phyloP scores from a whole-genome alignment of 345 rosid genomes.

The Euphorbia tirucalli region DNA sequence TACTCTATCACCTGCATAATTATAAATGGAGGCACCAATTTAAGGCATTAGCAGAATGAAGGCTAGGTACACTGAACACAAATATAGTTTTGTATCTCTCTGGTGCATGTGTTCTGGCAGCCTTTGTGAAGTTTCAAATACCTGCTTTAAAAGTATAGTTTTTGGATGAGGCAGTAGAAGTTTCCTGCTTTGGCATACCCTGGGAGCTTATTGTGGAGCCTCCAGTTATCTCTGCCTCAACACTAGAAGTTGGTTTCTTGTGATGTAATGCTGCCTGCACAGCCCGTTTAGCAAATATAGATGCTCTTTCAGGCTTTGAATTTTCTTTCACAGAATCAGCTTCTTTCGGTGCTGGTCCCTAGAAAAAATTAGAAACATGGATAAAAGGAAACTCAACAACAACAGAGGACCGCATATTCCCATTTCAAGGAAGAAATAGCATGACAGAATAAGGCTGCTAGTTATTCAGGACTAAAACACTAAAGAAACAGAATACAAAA shows the following conservation, averaged over 20 bases:
- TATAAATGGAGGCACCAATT: slow-evolving; percentile 18
- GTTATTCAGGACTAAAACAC: not conserved
- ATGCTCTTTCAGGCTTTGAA: slow-evolving; percentile 63
- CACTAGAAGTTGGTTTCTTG: slow-evolving; percentile 87
- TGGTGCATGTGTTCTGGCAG: not conserved
- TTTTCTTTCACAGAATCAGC: slow-evolving; percentile 66
- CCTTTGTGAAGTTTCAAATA: slow-evolving; percentile 20
- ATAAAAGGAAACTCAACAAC: slow-evolving; percentile 3
- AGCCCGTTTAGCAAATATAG: slow-evolving; percentile 60
- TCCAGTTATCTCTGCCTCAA: slow-evolving; percentile 90
- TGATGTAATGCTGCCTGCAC: slow-evolving; percentile 60
- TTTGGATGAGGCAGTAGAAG: slow-evolving; percentile 92
- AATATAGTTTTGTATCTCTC: not conserved
- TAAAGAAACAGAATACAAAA: not conserved
- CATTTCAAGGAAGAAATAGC: not conserved
- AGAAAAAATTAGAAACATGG: slow-evolving; percentile 26
- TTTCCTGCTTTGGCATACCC: slow-evolving; percentile 79
- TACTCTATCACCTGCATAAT: slow-evolving; percentile 84
- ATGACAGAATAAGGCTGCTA: not conserved
- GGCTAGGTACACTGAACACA: not conserved
- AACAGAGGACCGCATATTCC: not conserved
- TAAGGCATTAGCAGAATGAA: not conserved
- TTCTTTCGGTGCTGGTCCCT: slow-evolving; percentile 73
- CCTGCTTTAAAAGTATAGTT: slow-evolving; percentile 77
- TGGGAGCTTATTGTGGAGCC: slow-evolving; percentile 71